Evolutionary conservation across 2,329 filamentous ascomycete genomes (phyloP).

Genomic region (Zymoseptoria passerinii): DNA sequence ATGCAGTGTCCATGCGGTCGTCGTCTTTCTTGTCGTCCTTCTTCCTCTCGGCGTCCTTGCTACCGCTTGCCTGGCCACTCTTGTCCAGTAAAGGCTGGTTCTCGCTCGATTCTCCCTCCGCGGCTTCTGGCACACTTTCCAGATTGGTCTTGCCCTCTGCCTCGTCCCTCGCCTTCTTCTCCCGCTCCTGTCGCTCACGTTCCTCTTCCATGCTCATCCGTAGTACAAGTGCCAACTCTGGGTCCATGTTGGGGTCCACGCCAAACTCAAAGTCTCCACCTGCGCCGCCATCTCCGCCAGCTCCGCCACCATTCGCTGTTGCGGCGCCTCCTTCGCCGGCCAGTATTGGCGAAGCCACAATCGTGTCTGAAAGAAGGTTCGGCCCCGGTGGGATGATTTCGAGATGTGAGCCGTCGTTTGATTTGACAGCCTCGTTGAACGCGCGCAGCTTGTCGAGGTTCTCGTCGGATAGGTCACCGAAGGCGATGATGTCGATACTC

Average conservation of each 20-base stretch:
- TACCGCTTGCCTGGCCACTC: slow-evolving; percentile 20
- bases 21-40: slow-evolving; percentile 23
- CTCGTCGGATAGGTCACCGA: slow-evolving; percentile 86
- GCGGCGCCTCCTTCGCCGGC: slow-evolving; percentile 66
- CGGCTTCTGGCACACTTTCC: slow-evolving; percentile 63
- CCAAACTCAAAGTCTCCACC: slow-evolving; percentile 73
- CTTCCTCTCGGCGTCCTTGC: slow-evolving; percentile 11
- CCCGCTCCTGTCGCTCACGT: slow-evolving; percentile 83
- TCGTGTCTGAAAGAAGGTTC: slow-evolving; percentile 84
- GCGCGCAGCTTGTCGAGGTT: slow-evolving; percentile 81
- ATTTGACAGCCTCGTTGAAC: slow-evolving; percentile 90
- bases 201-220: slow-evolving; percentile 98
- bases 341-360: slow-evolving; percentile 82
- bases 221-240: slow-evolving; percentile 85
- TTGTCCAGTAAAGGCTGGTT: slow-evolving; percentile 42
- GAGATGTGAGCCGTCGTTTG: slow-evolving; percentile 81
- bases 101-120: slow-evolving; percentile 52
- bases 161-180: slow-evolving; percentile 61
- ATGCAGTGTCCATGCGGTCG: slow-evolving; percentile 29
- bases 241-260: slow-evolving; percentile 84
- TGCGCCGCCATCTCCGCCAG: slow-evolving; percentile 38
- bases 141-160: slow-evolving; percentile 66
- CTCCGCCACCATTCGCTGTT: slow-evolving; percentile 38
- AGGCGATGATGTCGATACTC: slow-evolving; percentile 87
- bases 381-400: slow-evolving; percentile 85